Evolutionary conservation across 768 basidiomycete species (phyloP), one percentile per base, ranked within the genome.

Genomic region (Ephemerocybe angulata): DNA sequence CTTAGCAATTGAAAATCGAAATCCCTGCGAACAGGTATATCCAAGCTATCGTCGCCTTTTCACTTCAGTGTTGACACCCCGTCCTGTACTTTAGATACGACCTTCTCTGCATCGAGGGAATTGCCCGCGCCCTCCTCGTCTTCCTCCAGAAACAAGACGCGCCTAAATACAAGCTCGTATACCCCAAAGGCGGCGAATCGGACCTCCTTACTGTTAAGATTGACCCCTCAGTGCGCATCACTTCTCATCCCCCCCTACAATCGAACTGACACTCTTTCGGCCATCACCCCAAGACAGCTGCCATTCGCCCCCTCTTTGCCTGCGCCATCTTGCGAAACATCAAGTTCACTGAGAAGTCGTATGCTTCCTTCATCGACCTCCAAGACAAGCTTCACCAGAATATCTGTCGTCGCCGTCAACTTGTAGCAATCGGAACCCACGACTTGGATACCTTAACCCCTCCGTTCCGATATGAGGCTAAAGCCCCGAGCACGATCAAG

Each of bases 331-430:
- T 99, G 44, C 90, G 97, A 59, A 89, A 95, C 64, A 73, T 98
- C 65, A 85, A 84, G 61, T 95, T 99, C 75, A 92, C 90, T 27
- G 84, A 84, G 40, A 79, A 81, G 50, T 93, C 91, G 35, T 98
- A 98, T 67, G 90, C 88, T 24, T 94, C 92, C 58, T 98, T 99
- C 82, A 96, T 99, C 62, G 97, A 98, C 67, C 76, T 99, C n/a
- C 97, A 99, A 73, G 97, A 99, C 67, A 99, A 98, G 71, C 79
- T 99, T 48, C 97, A 99, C 67, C 90, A 95, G 65, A 99, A 99
- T 70, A 82, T 99, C 30, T 94, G 92, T 65, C 79, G 97, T 54
- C 78, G 88, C 60, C 78, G 97, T 54, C 90, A 89, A 65, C 82
- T 99, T 41, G 97, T 96, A 44, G 84, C 97, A 19, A 97, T 99